Conservation (phyloP, 257 asterid species). For the Craterostigma plantagineum region DNA sequence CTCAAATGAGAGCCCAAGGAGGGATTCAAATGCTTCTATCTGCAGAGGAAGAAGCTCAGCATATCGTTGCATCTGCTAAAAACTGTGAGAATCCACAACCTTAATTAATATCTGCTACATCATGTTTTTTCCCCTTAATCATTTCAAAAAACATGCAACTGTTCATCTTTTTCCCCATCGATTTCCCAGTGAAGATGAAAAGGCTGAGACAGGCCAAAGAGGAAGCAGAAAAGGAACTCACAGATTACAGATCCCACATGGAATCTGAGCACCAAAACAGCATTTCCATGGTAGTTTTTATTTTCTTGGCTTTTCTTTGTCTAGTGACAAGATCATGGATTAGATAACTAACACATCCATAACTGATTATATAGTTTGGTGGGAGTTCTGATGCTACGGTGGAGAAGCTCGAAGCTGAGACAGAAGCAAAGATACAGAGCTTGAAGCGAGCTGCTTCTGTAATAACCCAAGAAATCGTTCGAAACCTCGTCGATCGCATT, state of each 20-base stretch:
- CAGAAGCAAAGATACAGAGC: constrained; percentile 28
- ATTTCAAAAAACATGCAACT: no score
- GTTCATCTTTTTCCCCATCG: background rate
- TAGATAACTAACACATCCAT: no score
- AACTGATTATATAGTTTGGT: constrained; percentile 19
- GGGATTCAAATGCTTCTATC: constrained; percentile 84
- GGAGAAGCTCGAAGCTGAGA: constrained; percentile 59
- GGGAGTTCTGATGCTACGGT: constrained; percentile 51
- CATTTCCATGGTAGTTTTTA: constrained; percentile 35
- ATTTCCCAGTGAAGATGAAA: constrained; percentile 35
- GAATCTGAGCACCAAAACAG: constrained; percentile 58
- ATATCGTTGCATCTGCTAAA: constrained; percentile 60
- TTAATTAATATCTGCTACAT: background rate
- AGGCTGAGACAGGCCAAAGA: constrained; percentile 74
- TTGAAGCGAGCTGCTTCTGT: constrained; percentile 31
- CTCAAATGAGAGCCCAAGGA: constrained; percentile 62
- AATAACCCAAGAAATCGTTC: constrained; percentile 35
- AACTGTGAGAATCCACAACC: constrained; percentile 20
- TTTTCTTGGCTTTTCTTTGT: background rate
- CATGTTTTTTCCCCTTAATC: no score
- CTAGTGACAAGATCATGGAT: background rate
- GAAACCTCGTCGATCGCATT: constrained; percentile 35
- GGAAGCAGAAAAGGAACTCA: constrained; percentile 63
- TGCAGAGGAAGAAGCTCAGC: constrained; percentile 90
- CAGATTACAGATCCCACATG: constrained; percentile 32